A percentile compares a stretch with the other conserved stretches of the same genome.
Evolutionary conservation across 1,284 basidiomycete species (phyloP).

Genomic region (Testicularia cyperi): DNA sequence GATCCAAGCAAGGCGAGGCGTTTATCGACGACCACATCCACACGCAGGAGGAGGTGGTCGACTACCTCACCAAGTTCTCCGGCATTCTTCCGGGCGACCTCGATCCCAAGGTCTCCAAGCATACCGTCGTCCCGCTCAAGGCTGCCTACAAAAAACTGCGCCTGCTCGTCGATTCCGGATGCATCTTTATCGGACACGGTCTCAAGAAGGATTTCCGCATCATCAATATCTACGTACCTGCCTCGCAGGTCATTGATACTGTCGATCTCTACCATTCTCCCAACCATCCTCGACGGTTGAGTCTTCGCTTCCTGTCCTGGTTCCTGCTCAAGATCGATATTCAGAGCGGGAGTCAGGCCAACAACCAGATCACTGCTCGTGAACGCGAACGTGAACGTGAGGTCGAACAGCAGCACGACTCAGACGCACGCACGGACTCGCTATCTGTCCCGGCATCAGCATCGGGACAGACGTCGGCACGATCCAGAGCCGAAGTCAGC

Average conservation of each 20-base stretch:
- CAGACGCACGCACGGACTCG: constrained; percentile 2
- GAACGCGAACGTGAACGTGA: constrained; percentile 53
- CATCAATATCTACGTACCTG: constrained; percentile 95
- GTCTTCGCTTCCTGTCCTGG: constrained; percentile 91
- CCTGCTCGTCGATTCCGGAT: constrained; percentile 87
- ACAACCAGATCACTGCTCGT: constrained; percentile 28
- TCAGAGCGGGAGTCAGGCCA: constrained; percentile 69
- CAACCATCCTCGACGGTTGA: constrained; percentile 79
- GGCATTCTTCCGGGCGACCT: constrained; percentile 83
- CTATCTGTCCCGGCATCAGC: no score
- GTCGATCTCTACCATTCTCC: constrained; percentile 89
- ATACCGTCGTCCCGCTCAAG: constrained; percentile 91
- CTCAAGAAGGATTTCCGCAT: constrained; percentile 99
- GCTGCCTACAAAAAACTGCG: constrained; percentile 97
- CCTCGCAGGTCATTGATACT: constrained; percentile 92
- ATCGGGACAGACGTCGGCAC: neutral
- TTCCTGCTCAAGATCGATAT: constrained; percentile 86
- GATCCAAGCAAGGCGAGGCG: constrained; percentile 74
- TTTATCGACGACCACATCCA: constrained; percentile 99
- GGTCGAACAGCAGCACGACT: constrained; percentile 3
- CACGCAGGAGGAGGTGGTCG: constrained; percentile 89
- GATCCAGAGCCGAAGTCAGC: constrained; percentile 1
- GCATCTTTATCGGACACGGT: constrained; percentile 96
- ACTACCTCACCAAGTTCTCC: constrained; percentile 94
- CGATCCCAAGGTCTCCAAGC: constrained; percentile 76